Conservation (phyloP, 257 asterid genomes). For the Buddleja alternifolia region DNA sequence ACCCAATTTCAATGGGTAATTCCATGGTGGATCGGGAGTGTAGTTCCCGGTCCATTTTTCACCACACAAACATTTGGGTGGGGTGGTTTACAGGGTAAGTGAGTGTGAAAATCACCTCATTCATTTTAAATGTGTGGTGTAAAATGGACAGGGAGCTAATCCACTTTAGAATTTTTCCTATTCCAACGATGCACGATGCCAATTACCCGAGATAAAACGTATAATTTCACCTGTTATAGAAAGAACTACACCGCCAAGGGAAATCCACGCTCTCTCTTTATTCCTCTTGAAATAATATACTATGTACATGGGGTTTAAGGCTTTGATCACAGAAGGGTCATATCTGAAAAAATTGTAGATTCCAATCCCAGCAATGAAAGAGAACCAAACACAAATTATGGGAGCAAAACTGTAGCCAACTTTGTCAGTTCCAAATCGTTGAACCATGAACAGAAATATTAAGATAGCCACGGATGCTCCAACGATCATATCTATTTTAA, state of each 20-base stretch:
- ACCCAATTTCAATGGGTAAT: too few species aligned
- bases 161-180: too few species aligned
- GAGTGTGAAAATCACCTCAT: too few species aligned
- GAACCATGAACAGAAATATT: constrained; percentile 47
- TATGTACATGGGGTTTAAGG: constrained; percentile 56
- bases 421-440: constrained; percentile 67
- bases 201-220: too few species aligned
- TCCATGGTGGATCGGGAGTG: too few species aligned
- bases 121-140: too few species aligned
- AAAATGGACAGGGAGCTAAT: too few species aligned
- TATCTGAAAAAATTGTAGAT: constrained; percentile 57
- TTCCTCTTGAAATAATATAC: constrained; percentile 49
- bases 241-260: constrained; percentile 68
- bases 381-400: constrained; percentile 52
- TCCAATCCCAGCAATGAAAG: constrained; percentile 48
- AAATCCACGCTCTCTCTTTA: constrained; percentile 55
- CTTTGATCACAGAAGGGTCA: constrained; percentile 47
- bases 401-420: constrained; percentile 75
- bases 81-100: too few species aligned
- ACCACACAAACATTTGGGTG: too few species aligned
- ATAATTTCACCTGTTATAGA: constrained; percentile 47
- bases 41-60: too few species aligned
- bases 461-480: constrained; percentile 56
- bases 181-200: too few species aligned
- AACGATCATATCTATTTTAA: constrained; percentile 41